Evolutionary conservation across 2,329 filamentous ascomycete genomes (phyloP).

Genomic region (Aspergillus sp.): DNA sequence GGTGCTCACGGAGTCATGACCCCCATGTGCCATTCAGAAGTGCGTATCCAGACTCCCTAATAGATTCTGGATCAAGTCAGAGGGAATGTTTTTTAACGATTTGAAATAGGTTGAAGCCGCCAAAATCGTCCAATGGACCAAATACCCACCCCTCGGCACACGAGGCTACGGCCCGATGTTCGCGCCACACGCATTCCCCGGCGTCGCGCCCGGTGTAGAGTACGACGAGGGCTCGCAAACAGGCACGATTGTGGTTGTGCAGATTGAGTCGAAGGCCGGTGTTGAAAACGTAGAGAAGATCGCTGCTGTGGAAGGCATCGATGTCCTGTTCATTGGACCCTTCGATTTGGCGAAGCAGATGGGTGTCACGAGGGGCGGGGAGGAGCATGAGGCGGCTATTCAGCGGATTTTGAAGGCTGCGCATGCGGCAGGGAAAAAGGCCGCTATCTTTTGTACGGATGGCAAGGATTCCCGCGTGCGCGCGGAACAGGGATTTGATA

Average conservation of each 20-base stretch:
- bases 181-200: conserved; percentile 34
- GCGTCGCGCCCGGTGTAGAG: conserved; percentile 25
- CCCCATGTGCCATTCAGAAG: conserved; percentile 36
- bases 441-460: conserved; percentile 44
- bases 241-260: conserved; percentile 37
- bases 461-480: conserved; percentile 7
- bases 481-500: conserved; percentile 40
- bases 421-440: conserved; percentile 41
- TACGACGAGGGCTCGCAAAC: conserved; percentile 40
- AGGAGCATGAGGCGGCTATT: conserved; percentile 45
- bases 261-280: conserved; percentile 46
- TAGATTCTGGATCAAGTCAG: too few species aligned
- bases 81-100: too few species aligned
- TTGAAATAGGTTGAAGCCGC: conserved; percentile 29
- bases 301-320: conserved; percentile 44
- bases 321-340: conserved; percentile 31
- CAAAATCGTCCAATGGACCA: conserved; percentile 33
- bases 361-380: conserved; percentile 36
- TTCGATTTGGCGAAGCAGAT: conserved; percentile 45
- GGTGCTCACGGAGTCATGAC: conserved; percentile 43
- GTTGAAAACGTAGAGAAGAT: conserved; percentile 50
- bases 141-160: conserved; percentile 35
- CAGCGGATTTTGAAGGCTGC: conserved; percentile 38
- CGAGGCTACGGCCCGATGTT: conserved; percentile 42
- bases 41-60: conserved; percentile 10